Evolutionary conservation across 1,284 basidiomycete genomes (phyloP), one percentile per base, ranked within the genome.

Genomic region (Somion occarium): DNA sequence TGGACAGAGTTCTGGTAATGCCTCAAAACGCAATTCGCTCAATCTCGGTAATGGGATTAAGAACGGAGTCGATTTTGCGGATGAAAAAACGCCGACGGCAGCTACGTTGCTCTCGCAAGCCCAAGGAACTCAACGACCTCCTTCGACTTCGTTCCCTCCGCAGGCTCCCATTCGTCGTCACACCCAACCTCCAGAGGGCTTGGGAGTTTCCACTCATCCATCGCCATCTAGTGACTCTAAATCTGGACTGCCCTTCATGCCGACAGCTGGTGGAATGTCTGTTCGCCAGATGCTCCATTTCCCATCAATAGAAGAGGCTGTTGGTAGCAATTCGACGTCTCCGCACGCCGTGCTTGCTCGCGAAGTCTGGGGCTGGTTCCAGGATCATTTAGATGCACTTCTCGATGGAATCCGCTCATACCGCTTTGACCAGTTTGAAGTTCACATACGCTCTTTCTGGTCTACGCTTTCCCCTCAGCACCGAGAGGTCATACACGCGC

Each of bases 301-400:
- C 71, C 89, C 90, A 4, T 83, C 82, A 49, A 90, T 92, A 56
- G 88, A 91, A 56, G 89, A 91, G 69, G 89, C 89, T 20, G 78
- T 91, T 44, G 88, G 87, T 44, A 72, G 80, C 25, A 82, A 73
- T 61, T 85, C 86, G 18, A 80, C 83, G 18, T 83, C 87, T 46
- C 75, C 85, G 15, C 86, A 91, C 58, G 79, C 82, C 51, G 75
- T 88, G 20, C 83, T 84, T 51, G 89, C 88, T 13, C 79, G 88
- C 53, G 89, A 91, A 62, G 87, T 90, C 5, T 92, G 89, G 89
- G 75, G 74, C 37, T 91, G 88, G 88, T 92, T 92, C 74, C 83
- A 86, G 65, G 87, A 90, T 50, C 90, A 92, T 70, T 73, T 91
- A 52, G 88, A 92, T 67, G 72, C 83, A 1, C 72, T 92, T 47